Evolutionary conservation across 495 filamentous ascomycete species (phyloP), one percentile per base, ranked within the genome.

Genomic region (Penicillium subrubescens): DNA sequence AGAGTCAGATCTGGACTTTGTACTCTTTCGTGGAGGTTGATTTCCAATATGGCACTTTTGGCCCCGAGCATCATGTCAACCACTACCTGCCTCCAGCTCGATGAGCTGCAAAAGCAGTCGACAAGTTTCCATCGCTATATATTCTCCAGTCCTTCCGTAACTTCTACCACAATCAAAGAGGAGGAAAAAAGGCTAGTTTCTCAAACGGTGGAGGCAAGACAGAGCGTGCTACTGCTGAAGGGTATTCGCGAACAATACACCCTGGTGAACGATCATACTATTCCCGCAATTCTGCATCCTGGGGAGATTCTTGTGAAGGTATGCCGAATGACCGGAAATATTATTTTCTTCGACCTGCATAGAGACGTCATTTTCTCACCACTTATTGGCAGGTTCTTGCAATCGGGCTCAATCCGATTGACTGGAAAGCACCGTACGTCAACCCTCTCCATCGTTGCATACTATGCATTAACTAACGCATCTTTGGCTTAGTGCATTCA

Each of bases 351-450:
- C 12, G 2, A 27, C 37, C 46, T 65, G 41, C 52, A 62, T 60
- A 8, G 5, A 56, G 17, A 15, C n/a, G 19, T 2, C n/a, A 25
- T n/a, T 31, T 33, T 35, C 41, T 73, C 21, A 71, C 35, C 2
- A 15, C 29, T 52, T 2, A 17, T 46, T 27, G 8, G 11, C 60
- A 82, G 79, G 74, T 82, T 10, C 65, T 81, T 35, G 85, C 83
- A 10, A 84, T 90, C 73, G 89, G 88, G 3, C 73, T 92, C 56
- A 91, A 90, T 72, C 89, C 88, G 3, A 84, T 90, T 53, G 89
- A 92, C 71, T 91, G 89, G 89, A 91, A 91, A 76, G 85, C 81
- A 67, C 86, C 87, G 87, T 89, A 79, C 37, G 81, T 44, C 27
- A 29, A 33, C 6, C 19, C 8, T 14, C 17, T 12, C 34, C 60